Conservation (phyloP, 2,329 filamentous ascomycete genomes). For the Xylaria sp. region DNA sequence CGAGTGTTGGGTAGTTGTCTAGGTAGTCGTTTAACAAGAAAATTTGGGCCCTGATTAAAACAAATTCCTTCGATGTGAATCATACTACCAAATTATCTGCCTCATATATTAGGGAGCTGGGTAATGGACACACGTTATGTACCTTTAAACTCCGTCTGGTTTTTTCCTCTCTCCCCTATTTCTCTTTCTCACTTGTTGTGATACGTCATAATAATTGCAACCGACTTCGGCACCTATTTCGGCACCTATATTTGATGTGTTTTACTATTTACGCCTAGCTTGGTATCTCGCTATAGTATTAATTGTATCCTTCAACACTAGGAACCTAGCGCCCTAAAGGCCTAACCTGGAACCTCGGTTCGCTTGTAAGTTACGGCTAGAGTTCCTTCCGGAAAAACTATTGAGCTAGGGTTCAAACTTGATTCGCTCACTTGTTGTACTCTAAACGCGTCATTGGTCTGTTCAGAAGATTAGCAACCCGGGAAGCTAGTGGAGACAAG, state of each 20-base stretch:
- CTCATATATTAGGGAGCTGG: background rate
- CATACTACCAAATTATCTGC: background rate
- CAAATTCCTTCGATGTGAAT: background rate
- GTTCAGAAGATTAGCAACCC: background rate
- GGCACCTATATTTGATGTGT: background rate
- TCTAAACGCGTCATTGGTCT: background rate
- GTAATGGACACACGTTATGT: background rate
- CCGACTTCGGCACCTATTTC: background rate
- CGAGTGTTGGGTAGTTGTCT: conserved; percentile 8
- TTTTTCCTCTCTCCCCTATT: background rate
- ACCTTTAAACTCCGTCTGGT: background rate
- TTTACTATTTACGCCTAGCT: background rate
- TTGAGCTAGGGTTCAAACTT: background rate
- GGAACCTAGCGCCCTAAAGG: background rate
- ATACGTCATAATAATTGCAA: background rate
- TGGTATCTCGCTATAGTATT: too few species aligned
- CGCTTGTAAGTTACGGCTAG: background rate
- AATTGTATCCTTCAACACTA: background rate
- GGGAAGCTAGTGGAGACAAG: background rate
- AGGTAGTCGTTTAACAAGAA: conserved; percentile 18
- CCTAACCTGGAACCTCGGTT: background rate
- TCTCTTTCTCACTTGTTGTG: background rate
- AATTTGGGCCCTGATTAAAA: background rate
- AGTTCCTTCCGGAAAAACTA: background rate
- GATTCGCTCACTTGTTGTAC: background rate